These are phyloP conservation scores for Sporothrix brunneoviolacea DNA, from an alignment of 2,329 filamentous ascomycete genomes.

Conservation along the genomic window DNA sequence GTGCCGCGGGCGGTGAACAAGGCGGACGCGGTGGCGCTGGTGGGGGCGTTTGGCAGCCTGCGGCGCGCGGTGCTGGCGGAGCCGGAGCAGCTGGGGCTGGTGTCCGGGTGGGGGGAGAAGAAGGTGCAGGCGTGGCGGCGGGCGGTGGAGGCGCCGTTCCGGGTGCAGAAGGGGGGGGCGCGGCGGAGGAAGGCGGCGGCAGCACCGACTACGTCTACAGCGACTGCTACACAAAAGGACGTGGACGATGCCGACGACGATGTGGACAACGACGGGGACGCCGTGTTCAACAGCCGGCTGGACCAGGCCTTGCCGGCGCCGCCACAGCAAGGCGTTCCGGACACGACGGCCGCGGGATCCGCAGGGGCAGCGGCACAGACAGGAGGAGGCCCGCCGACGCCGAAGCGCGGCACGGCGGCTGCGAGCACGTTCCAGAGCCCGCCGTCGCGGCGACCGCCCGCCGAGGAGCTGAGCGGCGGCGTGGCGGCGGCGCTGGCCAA, in stretches of 20 bases:
- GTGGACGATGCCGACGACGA: neutral
- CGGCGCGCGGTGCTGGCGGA: slow-evolving; percentile 81
- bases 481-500: slow-evolving; percentile 56
- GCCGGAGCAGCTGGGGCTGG: slow-evolving; percentile 73
- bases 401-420: slow-evolving; percentile 16
- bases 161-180: slow-evolving; percentile 64
- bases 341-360: neutral
- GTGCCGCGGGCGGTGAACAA: slow-evolving; percentile 88
- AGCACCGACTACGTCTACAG: slow-evolving; percentile 22
- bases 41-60: slow-evolving; percentile 86
- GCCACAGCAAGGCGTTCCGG: neutral
- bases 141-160: slow-evolving; percentile 78
- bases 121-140: slow-evolving; percentile 84
- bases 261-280: slow-evolving; percentile 7
- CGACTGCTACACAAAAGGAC: neutral
- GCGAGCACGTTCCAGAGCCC: slow-evolving; percentile 1
- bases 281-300: slow-evolving; percentile 7
- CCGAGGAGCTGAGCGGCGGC: slow-evolving; percentile 46
- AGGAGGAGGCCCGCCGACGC: slow-evolving; percentile 33
- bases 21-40: slow-evolving; percentile 82
- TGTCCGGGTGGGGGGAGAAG: slow-evolving; percentile 92
- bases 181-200: slow-evolving; percentile 20
- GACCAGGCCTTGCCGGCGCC: neutral
- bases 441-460: slow-evolving; percentile 18
- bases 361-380: neutral